phyloP scores from a whole-genome alignment of 495 filamentous ascomycete genomes.

The Cercophora scortea region DNA sequence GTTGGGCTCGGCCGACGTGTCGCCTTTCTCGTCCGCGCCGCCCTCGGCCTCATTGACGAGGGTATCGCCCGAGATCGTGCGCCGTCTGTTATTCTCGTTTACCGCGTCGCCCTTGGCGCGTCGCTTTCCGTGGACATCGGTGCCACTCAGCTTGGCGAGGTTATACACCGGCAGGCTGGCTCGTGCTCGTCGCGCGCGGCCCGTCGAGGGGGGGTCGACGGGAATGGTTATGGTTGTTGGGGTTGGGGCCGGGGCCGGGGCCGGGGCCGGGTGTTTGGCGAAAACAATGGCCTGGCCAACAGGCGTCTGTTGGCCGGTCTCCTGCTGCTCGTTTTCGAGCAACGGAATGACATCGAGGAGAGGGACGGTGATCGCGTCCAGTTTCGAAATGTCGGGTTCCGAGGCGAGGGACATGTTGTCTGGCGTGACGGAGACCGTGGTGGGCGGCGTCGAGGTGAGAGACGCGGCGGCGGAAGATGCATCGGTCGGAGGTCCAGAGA shows the following conservation, averaged over 20 bases:
- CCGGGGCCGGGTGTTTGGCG: constrained; percentile 8
- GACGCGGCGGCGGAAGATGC: not conserved
- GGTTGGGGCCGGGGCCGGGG: constrained; percentile 10
- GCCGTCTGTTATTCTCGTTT: constrained; percentile 24
- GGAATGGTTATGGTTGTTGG: not conserved
- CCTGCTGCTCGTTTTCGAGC: constrained; percentile 11
- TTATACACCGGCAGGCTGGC: constrained; percentile 47
- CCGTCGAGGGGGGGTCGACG: not conserved
- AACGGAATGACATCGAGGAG: constrained; percentile 13
- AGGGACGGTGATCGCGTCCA: constrained; percentile 8
- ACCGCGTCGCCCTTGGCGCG: constrained; percentile 30
- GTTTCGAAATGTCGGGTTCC: constrained; percentile 21
- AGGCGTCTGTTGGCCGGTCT: constrained; percentile 16
- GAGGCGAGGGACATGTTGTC: constrained; percentile 39
- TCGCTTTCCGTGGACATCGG: constrained; percentile 34
- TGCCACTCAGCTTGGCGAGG: constrained; percentile 42
- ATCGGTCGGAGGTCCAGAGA: not conserved
- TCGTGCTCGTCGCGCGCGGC: constrained; percentile 38
- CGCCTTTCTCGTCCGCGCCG: constrained; percentile 4
- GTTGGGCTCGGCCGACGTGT: constrained; percentile 18
- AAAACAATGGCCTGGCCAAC: constrained; percentile 33
- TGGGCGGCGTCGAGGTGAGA: constrained; percentile 43
- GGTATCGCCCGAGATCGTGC: constrained; percentile 35
- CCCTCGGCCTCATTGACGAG: constrained; percentile 10
- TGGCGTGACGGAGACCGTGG: constrained; percentile 25